Evolutionary conservation across 805 yeast genomes (phyloP).

Genomic region (Millerago galiae): DNA sequence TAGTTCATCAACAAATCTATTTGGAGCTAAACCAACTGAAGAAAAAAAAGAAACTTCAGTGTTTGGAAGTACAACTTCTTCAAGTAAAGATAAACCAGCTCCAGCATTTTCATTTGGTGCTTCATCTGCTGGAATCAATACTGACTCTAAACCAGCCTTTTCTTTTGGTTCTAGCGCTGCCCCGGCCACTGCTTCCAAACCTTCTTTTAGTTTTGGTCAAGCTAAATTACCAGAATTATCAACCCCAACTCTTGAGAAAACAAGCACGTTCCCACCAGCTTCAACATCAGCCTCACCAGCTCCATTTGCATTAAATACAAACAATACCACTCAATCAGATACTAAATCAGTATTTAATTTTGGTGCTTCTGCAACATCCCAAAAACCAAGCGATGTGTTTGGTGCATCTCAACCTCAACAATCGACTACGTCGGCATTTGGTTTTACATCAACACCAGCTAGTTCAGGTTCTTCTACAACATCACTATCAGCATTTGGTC

Average conservation of each 20-base stretch:
- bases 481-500: conserved; percentile 13
- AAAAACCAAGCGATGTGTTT: conserved; percentile 9
- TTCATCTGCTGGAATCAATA: too few species aligned
- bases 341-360: conserved; percentile 12
- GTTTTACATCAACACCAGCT: conserved; percentile 16
- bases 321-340: not conserved
- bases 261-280: not conserved
- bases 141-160: not conserved
- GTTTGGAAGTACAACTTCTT: too few species aligned
- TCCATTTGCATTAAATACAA: conserved; percentile 3
- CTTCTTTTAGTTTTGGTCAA: not conserved
- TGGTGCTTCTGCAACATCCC: conserved; percentile 11
- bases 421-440: conserved; percentile 13
- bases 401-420: conserved; percentile 7
- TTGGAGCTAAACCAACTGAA: conserved; percentile 1
- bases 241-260: not conserved
- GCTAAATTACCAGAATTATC: not conserved
- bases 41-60: too few species aligned
- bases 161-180: not conserved
- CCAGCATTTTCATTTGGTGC: not conserved
- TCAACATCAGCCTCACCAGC: conserved; percentile 5
- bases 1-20: not conserved
- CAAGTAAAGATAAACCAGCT: too few species aligned
- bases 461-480: conserved; percentile 12
- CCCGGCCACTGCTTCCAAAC: not conserved